These are phyloP conservation scores for Populus ilicifolia DNA, from an alignment of 345 rosid genomes.

Conservation along the genomic window DNA sequence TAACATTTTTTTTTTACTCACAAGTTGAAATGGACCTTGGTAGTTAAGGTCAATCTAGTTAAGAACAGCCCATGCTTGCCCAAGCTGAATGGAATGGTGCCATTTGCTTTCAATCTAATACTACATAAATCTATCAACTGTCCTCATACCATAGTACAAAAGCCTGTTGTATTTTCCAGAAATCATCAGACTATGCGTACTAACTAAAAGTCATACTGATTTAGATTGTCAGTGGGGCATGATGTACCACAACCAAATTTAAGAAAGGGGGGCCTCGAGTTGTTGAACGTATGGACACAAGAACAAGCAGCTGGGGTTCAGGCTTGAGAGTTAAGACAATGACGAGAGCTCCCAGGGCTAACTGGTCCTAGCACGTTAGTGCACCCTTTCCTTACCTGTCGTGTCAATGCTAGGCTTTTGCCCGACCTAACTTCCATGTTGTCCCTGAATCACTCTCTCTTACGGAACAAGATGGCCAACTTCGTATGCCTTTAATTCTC, in stretches of 20 bases:
- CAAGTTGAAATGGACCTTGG: too few species aligned
- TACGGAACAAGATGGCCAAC: constrained; percentile 18
- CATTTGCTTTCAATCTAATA: not conserved
- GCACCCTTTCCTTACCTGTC: constrained; percentile 34
- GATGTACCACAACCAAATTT: not conserved
- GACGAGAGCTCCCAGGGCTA: constrained; percentile 1
- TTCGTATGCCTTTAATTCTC: constrained; percentile 10
- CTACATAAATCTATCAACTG: not conserved
- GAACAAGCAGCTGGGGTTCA: constrained; percentile 1
- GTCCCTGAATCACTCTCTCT: constrained; percentile 40
- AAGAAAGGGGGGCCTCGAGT: not conserved
- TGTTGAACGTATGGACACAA: constrained; percentile 15
- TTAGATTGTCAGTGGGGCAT: not conserved
- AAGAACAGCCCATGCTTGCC: not conserved
- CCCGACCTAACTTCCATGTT: constrained; percentile 56
- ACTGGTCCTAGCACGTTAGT: constrained; percentile 29
- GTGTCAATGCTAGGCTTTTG: constrained; percentile 55
- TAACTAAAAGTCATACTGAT: not conserved
- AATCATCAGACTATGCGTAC: not conserved
- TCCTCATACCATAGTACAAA: not conserved
- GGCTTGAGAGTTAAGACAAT: not conserved
- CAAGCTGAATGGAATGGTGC: not conserved
- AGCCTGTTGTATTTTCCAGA: not conserved
- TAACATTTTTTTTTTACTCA: too few species aligned
- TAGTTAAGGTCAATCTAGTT: too few species aligned